These are phyloP conservation scores for Kwoniella newhampshirensis DNA, from an alignment of 768 basidiomycete genomes.

Conservation along the genomic window DNA sequence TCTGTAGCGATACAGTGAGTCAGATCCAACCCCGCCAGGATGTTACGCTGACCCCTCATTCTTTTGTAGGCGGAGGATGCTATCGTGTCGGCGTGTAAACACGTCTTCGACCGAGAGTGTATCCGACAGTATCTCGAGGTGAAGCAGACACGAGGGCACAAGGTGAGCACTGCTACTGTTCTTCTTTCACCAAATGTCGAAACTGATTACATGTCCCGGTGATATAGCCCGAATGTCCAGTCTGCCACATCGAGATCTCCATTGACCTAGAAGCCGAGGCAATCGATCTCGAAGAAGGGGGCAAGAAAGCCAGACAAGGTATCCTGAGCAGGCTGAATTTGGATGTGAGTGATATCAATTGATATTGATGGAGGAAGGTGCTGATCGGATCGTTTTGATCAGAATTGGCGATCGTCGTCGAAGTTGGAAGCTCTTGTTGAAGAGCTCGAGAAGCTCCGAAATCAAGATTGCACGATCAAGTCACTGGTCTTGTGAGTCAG, in stretches of 20 bases:
- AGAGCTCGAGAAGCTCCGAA: constrained; percentile 79
- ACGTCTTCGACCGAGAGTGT: constrained; percentile 94
- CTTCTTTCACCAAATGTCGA: background rate
- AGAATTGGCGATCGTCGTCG: constrained; percentile 87
- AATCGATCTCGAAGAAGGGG: constrained; percentile 71
- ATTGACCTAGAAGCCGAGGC: constrained; percentile 96
- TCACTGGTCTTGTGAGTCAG: constrained; percentile 74
- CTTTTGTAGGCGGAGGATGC: constrained; percentile 72
- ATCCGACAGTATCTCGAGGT: constrained; percentile 87
- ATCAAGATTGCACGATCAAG: constrained; percentile 86
- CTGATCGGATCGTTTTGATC: background rate
- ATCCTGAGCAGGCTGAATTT: constrained; percentile 88
- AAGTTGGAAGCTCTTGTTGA: constrained; percentile 97
- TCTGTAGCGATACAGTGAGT: constrained; percentile 85
- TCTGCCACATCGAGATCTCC: constrained; percentile 86
- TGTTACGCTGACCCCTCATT: constrained; percentile 5
- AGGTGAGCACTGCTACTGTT: constrained; percentile 55
- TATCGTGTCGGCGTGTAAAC: constrained; percentile 86
- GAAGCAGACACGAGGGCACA: constrained; percentile 57
- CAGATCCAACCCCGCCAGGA: background rate
- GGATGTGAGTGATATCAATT: constrained; percentile 53
- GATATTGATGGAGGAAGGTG: background rate
- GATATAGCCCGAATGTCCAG: constrained; percentile 80
- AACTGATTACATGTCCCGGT: no score
- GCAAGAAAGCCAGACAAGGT: constrained; percentile 69